phyloP scores from a whole-genome alignment of 2,329 filamentous ascomycete species.

The Didymella keratinophila region DNA sequence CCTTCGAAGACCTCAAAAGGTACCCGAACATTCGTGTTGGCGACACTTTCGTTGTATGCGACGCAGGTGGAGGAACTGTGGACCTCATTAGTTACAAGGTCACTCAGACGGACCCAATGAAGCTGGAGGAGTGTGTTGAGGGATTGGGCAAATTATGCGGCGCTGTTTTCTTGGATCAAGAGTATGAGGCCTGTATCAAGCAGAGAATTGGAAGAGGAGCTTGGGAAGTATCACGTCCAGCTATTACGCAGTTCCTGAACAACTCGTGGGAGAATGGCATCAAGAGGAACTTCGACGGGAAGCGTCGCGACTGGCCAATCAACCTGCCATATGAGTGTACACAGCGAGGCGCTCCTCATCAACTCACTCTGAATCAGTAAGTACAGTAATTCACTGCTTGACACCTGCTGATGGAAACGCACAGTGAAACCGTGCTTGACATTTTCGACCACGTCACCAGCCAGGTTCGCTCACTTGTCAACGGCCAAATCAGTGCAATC shows the following conservation, averaged over 20 bases:
- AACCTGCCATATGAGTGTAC: conserved; percentile 15
- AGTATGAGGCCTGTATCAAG: conserved; percentile 19
- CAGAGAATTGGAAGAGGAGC: not conserved
- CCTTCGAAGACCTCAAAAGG: conserved; percentile 27
- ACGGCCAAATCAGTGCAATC: conserved; percentile 12
- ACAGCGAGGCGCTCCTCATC: conserved; percentile 8
- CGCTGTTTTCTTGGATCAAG: conserved; percentile 28
- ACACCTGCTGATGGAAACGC: no score
- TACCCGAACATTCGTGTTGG: conserved; percentile 20
- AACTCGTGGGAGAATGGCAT: conserved; percentile 37
- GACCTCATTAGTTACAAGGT: conserved; percentile 37
- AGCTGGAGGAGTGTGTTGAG: conserved; percentile 22
- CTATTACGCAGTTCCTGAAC: no score
- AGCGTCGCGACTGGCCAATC: conserved; percentile 16
- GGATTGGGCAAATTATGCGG: conserved; percentile 25
- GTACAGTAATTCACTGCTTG: no score
- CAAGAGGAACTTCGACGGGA: conserved; percentile 28
- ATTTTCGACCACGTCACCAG: conserved; percentile 18
- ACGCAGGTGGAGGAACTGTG: conserved; percentile 34
- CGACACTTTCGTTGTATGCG: conserved; percentile 32
- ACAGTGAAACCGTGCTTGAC: no score
- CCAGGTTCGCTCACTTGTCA: conserved; percentile 15
- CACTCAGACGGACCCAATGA: conserved; percentile 17
- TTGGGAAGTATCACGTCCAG: no score
- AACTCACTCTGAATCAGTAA: conserved; percentile 13